These are phyloP conservation scores for Brettanomyces sp. DNA, from an alignment of 805 yeast genomes.

Conservation along the genomic window DNA sequence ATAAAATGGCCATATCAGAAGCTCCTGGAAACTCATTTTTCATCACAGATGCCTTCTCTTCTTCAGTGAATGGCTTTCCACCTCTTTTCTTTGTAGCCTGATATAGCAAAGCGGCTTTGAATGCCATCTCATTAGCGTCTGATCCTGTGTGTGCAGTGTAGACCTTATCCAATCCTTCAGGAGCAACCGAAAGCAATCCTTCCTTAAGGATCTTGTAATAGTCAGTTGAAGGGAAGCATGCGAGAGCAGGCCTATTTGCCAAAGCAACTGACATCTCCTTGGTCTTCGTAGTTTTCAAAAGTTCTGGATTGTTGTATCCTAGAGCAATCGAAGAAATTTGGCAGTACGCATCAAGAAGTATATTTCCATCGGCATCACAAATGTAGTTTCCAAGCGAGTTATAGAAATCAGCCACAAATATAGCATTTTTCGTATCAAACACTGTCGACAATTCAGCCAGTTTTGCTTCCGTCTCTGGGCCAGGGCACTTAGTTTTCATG, in stretches of 20 bases:
- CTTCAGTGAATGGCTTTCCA: constrained; percentile 31
- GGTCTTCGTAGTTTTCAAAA: constrained; percentile 48
- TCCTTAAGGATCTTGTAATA: constrained; percentile 39
- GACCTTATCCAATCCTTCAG: constrained; percentile 47
- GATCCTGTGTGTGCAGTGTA: constrained; percentile 65
- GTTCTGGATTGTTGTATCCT: constrained; percentile 63
- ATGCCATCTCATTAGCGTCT: constrained; percentile 63
- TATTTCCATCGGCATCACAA: constrained; percentile 57
- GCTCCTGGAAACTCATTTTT: constrained; percentile 42
- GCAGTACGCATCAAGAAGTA: constrained; percentile 55
- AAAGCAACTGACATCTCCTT: constrained; percentile 55
- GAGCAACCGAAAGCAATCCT: constrained; percentile 50
- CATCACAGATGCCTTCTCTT: constrained; percentile 41
- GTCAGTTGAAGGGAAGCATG: constrained; percentile 54
- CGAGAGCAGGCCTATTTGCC: constrained; percentile 61
- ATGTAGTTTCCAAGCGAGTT: constrained; percentile 59
- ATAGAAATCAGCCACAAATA: constrained; percentile 55
- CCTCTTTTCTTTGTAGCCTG: constrained; percentile 44
- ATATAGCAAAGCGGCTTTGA: constrained; percentile 62
- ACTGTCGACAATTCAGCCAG: constrained; percentile 34
- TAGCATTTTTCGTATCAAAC: constrained; percentile 54
- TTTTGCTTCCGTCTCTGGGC: constrained; percentile 32
- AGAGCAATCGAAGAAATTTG: constrained; percentile 64
- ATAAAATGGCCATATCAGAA: constrained; percentile 42
- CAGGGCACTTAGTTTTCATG: constrained; percentile 37